Conservation (phyloP, 495 filamentous ascomycete species). For the Penicillium longicatenatum region DNA sequence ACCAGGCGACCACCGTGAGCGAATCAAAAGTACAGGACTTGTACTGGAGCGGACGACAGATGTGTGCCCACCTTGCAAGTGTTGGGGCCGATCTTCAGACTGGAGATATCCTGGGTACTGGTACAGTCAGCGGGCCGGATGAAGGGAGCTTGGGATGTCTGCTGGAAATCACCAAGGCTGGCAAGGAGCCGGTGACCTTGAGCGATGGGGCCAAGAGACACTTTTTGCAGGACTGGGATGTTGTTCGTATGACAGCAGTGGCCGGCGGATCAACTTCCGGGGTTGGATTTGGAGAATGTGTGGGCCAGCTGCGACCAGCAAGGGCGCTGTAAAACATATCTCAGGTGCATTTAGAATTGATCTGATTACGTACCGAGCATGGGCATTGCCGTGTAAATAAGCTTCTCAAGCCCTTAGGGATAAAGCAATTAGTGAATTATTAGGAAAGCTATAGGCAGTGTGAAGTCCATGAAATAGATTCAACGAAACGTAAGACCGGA, state of each 20-base stretch:
- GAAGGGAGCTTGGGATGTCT: constrained; percentile 63
- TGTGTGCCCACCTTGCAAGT: constrained; percentile 81
- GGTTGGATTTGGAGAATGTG: constrained; percentile 70
- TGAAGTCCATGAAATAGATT: background rate
- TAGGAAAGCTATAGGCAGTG: background rate
- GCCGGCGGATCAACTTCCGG: constrained; percentile 52
- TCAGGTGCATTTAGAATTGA: background rate
- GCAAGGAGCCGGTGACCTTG: constrained; percentile 61
- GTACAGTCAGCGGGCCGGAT: constrained; percentile 73
- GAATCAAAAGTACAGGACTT: constrained; percentile 63
- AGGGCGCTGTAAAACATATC: constrained; percentile 3
- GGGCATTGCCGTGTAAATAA: background rate
- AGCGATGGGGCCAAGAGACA: constrained; percentile 56
- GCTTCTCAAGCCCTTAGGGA: background rate
- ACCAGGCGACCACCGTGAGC: constrained; percentile 58
- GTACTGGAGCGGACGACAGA: constrained; percentile 82
- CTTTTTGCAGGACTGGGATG: constrained; percentile 79
- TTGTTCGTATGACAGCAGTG: constrained; percentile 64
- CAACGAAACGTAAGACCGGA: background rate
- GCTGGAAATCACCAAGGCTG: constrained; percentile 67
- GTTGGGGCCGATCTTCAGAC: constrained; percentile 72
- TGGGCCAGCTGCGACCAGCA: constrained; percentile 51
- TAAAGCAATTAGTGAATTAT: background rate
- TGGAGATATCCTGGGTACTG: constrained; percentile 80
- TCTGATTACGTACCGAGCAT: background rate